phyloP scores from a whole-genome alignment of 2,329 filamentous ascomycete genomes.

The Blumeriella jaapii region DNA sequence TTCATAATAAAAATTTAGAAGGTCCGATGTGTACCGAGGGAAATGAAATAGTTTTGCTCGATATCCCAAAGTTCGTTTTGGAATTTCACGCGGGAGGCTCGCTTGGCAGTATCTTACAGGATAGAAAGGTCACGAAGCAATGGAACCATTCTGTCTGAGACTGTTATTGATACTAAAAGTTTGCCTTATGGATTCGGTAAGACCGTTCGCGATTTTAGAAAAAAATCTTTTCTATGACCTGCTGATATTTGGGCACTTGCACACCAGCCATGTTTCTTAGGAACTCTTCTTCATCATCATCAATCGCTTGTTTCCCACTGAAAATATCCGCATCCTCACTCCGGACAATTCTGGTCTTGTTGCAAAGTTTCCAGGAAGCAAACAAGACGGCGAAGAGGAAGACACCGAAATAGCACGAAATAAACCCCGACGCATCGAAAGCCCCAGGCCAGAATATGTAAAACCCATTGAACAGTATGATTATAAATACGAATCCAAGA shows the following conservation, averaged over 20 bases:
- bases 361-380: constrained; percentile 3
- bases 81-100: too few species aligned
- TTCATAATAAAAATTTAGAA: too few species aligned
- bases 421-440: constrained; percentile 33
- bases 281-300: constrained; percentile 5
- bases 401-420: constrained; percentile 43
- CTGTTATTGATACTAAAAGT: too few species aligned
- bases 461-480: constrained; percentile 46
- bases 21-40: too few species aligned
- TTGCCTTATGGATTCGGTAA: too few species aligned
- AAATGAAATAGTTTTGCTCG: too few species aligned
- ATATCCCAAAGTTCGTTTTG: too few species aligned
- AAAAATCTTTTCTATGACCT: not conserved
- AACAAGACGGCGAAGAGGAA: constrained; percentile 43
- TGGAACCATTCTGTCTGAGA: too few species aligned
- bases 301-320: constrained; percentile 28
- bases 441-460: constrained; percentile 41
- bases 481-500: constrained; percentile 34
- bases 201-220: too few species aligned
- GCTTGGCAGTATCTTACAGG: too few species aligned
- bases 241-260: not conserved
- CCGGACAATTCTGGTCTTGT: constrained; percentile 1
- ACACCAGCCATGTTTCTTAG: not conserved
- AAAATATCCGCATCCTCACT: constrained; percentile 20
- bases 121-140: too few species aligned